These are phyloP conservation scores for Russula ochroleuca DNA, from an alignment of 768 basidiomycete genomes.

Conservation along the genomic window DNA sequence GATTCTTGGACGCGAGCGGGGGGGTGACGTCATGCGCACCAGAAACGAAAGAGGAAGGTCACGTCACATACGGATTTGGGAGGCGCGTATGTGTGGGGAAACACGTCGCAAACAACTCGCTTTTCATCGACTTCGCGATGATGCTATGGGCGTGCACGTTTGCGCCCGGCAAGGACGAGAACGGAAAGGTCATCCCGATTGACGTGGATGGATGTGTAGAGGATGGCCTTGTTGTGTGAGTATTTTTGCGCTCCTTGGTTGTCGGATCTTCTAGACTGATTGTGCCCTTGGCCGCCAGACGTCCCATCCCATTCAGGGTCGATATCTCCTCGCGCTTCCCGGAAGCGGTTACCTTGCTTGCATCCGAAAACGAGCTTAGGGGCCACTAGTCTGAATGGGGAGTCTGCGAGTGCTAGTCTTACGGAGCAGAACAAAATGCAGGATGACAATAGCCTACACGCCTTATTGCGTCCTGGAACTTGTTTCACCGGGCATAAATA, in stretches of 20 bases:
- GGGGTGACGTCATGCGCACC: constrained; percentile 9
- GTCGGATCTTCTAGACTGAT: neutral
- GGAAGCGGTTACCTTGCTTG: constrained; percentile 13
- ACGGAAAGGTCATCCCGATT: constrained; percentile 12
- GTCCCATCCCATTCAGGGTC: constrained; percentile 19
- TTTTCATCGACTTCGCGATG: constrained; percentile 24
- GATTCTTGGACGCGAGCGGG: constrained; percentile 10
- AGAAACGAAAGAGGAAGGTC: constrained; percentile 24
- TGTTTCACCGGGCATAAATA: neutral
- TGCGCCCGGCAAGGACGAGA: constrained; percentile 11
- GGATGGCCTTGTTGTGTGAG: constrained; percentile 23
- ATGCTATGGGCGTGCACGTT: constrained; percentile 19
- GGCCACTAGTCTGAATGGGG: neutral
- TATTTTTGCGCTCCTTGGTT: neutral
- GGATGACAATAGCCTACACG: neutral
- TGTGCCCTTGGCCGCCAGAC: neutral
- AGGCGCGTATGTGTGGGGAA: constrained; percentile 22
- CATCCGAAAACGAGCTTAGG: constrained; percentile 9
- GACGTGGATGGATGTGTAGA: constrained; percentile 24
- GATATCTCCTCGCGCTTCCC: constrained; percentile 23
- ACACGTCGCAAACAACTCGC: constrained; percentile 24
- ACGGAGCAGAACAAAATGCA: neutral
- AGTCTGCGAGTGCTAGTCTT: too few relatives aligned
- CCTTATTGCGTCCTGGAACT: too few relatives aligned
- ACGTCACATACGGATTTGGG: constrained; percentile 23